phyloP scores from a whole-genome alignment of 2,329 filamentous ascomycete species.

The Didymosphaeria variabile region DNA sequence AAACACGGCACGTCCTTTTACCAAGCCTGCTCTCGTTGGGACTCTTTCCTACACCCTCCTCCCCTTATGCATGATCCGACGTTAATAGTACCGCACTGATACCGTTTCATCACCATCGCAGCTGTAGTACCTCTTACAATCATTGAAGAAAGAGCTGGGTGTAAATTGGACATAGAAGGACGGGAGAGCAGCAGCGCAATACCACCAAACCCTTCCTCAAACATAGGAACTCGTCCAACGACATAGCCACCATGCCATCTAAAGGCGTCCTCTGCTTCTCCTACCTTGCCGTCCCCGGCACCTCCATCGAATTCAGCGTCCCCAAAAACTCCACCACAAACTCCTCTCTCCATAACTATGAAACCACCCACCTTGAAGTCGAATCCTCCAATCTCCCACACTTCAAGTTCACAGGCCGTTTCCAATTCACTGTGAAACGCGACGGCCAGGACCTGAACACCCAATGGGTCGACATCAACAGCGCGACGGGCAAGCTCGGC shows the following conservation, averaged over 20 bases:
- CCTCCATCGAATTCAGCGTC: constrained; percentile 57
- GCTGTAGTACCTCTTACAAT: too few relatives aligned
- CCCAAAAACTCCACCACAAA: constrained; percentile 47
- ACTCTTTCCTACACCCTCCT: too few relatives aligned
- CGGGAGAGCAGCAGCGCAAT: neutral
- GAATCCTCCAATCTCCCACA: constrained; percentile 54
- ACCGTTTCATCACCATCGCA: neutral
- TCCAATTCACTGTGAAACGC: constrained; percentile 53
- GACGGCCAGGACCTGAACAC: constrained; percentile 53
- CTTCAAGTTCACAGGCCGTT: constrained; percentile 57
- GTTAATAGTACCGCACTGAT: neutral
- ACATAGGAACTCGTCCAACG: neutral
- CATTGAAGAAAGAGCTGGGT: neutral
- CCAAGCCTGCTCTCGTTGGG: too few relatives aligned
- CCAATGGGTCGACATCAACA: constrained; percentile 59
- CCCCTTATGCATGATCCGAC: too few relatives aligned
- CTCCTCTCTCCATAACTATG: constrained; percentile 49
- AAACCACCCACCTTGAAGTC: constrained; percentile 56
- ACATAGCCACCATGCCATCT: constrained; percentile 40
- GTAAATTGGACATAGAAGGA: neutral
- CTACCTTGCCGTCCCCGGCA: constrained; percentile 49
- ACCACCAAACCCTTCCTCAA: neutral
- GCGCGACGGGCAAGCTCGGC: constrained; percentile 55
- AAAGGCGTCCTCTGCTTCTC: constrained; percentile 46
- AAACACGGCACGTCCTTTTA: neutral